Evolutionary conservation across 164 flowering plant genomes (phyloP).

Genomic region (Chimonanthus salicifolius): DNA sequence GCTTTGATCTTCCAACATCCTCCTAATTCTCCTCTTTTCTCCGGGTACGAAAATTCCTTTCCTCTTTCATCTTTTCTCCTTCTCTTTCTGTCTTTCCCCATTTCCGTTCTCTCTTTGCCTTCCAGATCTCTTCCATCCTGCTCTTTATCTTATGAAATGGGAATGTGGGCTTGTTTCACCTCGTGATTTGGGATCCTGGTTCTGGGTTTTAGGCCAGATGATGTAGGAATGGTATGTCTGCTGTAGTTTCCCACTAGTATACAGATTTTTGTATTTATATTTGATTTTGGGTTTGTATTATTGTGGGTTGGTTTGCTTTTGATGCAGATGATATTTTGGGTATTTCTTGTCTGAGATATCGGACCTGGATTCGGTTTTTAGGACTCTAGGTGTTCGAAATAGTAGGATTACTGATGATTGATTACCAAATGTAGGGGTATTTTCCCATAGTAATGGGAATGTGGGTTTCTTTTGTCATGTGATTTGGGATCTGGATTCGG

Average conservation of each 20-base stretch:
- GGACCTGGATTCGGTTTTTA: background rate
- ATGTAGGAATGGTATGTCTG: constrained; percentile 4
- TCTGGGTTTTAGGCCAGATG: constrained; percentile 7
- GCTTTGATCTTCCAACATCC: background rate
- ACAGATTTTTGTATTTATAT: background rate
- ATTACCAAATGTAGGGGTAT: background rate
- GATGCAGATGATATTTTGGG: constrained; percentile 3
- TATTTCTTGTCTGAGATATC: background rate
- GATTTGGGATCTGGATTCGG: background rate
- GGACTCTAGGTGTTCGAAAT: background rate
- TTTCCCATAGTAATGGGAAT: background rate
- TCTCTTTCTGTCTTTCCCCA: background rate
- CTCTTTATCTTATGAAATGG: constrained; percentile 9
- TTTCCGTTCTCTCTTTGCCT: background rate
- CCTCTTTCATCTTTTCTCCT: background rate
- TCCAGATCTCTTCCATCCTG: constrained; percentile 13
- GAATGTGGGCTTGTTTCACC: constrained; percentile 20
- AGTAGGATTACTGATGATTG: background rate
- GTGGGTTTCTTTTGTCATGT: background rate
- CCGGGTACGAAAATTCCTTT: constrained; percentile 10
- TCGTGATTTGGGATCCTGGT: constrained; percentile 19
- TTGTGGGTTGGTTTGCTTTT: background rate
- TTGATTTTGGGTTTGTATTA: background rate
- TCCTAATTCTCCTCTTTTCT: constrained; percentile 2
- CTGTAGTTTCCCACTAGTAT: background rate